These are phyloP conservation scores for Cladophialophora psammophila DNA, from an alignment of 2,329 filamentous ascomycete genomes.

Conservation along the genomic window DNA sequence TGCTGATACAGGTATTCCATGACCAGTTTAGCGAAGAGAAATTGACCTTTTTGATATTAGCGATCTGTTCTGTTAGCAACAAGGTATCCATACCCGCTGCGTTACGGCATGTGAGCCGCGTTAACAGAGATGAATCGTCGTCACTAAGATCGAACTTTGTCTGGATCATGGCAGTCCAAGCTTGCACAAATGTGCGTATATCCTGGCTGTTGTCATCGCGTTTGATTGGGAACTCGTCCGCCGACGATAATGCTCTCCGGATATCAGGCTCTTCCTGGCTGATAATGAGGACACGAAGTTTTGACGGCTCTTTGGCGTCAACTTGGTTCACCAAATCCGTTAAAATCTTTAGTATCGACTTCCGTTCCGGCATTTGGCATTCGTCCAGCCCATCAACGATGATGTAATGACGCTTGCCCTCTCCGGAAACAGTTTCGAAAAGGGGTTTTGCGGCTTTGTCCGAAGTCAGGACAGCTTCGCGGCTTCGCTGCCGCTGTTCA, in stretches of 20 bases:
- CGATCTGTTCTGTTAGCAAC: background rate
- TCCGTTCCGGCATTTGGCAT: conserved; percentile 44
- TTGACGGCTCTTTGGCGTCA: conserved; percentile 40
- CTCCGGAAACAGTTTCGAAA: conserved; percentile 1
- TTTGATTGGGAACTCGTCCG: conserved; percentile 41
- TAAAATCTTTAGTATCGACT: conserved; percentile 45
- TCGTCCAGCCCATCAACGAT: conserved; percentile 58
- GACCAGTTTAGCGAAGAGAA: conserved; percentile 43
- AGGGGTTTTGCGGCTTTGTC: background rate
- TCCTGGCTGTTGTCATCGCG: conserved; percentile 41
- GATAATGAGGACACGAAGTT: conserved; percentile 45
- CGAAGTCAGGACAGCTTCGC: background rate
- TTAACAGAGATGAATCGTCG: background rate
- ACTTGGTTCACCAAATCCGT: conserved; percentile 36
- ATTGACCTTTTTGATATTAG: conserved; percentile 39
- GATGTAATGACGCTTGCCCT: conserved; percentile 40
- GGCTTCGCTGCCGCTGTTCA: background rate
- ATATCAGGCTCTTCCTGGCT: conserved; percentile 46
- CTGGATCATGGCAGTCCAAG: conserved; percentile 39
- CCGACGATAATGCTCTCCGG: conserved; percentile 37
- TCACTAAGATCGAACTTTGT: conserved; percentile 32
- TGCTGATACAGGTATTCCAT: conserved; percentile 41
- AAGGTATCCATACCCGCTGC: conserved; percentile 3
- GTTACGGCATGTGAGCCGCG: background rate
- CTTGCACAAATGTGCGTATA: conserved; percentile 42